phyloP scores from a whole-genome alignment of 306 rosid genomes.

The Vigna reflexopilosa region DNA sequence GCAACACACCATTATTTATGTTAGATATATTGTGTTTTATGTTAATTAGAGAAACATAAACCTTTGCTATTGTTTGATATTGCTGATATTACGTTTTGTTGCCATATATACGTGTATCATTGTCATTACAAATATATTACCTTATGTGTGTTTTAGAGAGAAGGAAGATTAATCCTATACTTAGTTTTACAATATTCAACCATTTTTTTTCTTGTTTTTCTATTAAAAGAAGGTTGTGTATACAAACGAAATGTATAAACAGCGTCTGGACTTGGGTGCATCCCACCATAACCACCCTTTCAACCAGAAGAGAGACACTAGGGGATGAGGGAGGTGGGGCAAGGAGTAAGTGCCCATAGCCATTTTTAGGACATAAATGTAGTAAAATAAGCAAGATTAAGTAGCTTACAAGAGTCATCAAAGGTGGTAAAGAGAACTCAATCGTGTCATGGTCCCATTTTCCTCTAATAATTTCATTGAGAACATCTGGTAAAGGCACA shows the following conservation, averaged over 20 bases:
- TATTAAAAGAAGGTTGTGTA: not conserved
- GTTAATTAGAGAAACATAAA: too few relatives aligned
- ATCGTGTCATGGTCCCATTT: constrained; percentile 91
- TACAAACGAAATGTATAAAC: constrained; percentile 25
- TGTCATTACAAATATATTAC: too few relatives aligned
- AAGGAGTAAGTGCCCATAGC: constrained; percentile 11
- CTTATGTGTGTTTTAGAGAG: too few relatives aligned
- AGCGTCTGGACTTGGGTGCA: constrained; percentile 13
- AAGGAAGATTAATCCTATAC: too few relatives aligned
- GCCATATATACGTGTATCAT: too few relatives aligned
- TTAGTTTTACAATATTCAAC: too few relatives aligned
- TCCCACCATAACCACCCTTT: not conserved
- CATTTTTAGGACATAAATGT: constrained; percentile 20
- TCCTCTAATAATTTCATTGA: constrained; percentile 68
- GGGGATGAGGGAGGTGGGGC: not conserved
- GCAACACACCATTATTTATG: not conserved
- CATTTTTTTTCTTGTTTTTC: not conserved
- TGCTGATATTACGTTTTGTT: too few relatives aligned
- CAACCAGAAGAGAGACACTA: constrained; percentile 1
- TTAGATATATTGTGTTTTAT: too few relatives aligned
- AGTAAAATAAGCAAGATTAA: constrained; percentile 32
- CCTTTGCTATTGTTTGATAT: too few relatives aligned
- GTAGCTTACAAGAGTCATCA: constrained; percentile 90
- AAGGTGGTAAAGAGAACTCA: constrained; percentile 90
- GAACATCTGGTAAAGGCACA: constrained; percentile 65